Evolutionary conservation across 73 alveolate genomes (phyloP).

Genomic region (Symbiodinium pilosum): DNA sequence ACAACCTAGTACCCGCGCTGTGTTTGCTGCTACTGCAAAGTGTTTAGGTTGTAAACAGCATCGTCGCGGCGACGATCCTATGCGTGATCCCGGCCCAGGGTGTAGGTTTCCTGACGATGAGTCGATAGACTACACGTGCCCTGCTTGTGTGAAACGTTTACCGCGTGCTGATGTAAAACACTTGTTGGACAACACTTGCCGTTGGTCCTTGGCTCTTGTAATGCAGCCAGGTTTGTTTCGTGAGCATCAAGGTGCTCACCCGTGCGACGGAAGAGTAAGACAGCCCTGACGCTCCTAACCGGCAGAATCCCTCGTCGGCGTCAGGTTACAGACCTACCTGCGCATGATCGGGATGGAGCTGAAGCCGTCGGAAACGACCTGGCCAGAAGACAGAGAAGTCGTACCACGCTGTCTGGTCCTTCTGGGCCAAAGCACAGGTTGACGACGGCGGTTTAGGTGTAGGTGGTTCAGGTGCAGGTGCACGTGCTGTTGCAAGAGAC

Average conservation of each 20-base stretch:
- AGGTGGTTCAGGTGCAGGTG: background rate
- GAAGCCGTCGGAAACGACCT: background rate
- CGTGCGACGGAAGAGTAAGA: slow-evolving; percentile 9
- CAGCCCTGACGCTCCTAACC: background rate
- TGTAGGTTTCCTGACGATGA: background rate
- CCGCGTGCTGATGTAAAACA: slow-evolving; percentile 1
- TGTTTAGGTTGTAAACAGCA: slow-evolving; percentile 23
- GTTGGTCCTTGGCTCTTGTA: background rate
- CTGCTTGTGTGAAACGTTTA: background rate
- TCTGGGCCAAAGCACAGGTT: background rate
- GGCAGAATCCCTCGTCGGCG: background rate
- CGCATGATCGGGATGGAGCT: background rate
- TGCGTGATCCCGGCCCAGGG: background rate
- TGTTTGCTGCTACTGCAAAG: background rate
- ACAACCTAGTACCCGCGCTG: too few relatives aligned
- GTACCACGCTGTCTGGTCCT: background rate
- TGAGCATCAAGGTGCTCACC: background rate
- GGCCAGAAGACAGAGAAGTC: background rate
- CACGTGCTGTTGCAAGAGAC: background rate
- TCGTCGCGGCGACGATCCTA: background rate
- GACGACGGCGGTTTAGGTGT: background rate
- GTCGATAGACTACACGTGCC: background rate
- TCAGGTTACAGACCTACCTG: background rate
- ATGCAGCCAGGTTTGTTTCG: background rate
- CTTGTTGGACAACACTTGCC: background rate